Base-by-base conservation (phyloP, 116 monocot species). In the Trichopus zeylanicus region DNA sequence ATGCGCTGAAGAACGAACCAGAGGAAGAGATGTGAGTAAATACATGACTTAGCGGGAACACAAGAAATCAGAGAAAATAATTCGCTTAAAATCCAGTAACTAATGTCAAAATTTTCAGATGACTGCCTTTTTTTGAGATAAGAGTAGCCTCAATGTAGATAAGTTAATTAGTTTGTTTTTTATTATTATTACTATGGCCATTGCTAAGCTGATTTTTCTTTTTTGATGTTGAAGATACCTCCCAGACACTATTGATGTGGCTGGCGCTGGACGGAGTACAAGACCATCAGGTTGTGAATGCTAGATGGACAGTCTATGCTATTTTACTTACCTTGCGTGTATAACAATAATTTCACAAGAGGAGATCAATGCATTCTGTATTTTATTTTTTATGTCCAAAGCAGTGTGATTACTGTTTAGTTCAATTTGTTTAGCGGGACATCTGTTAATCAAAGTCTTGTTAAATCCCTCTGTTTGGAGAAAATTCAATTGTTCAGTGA, bases 1-100 rank as follows among this genome's bases (percentile, higher is more conserved):
- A 88, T 51, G 93, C 93, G 29, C 74, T 93, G 12, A 88, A 88
- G 70, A 88, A 93, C 56, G 93, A 93, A 61, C 93, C 93, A 29
- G 93, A 93, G 46, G 93, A 93, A 73, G 93, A 93, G 60, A 70
- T 82, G 93, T 93, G 66, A 84, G 93, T 79, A n/a, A n/a, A n/a
- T n/a, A n/a, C n/a, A n/a, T n/a, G n/a, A n/a, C n/a, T n/a, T n/a
- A n/a, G n/a, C n/a, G n/a, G n/a, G n/a, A n/a, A 42, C 42, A 15
- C n/a, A 42, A 42, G n/a, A 3, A 42, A 42, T 42, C 13, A n/a
- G 42, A 3, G 8, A 16, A 42, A 42, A 42, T 42, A 42, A 42
- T 42, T 42, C n/a, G n/a, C n/a, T n/a, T n/a, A n/a, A n/a, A n/a
- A n/a, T n/a, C n/a, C n/a, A n/a, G n/a, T n/a, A n/a, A n/a, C n/a